Conservation (phyloP, 2,329 filamentous ascomycete species). For the Penicillium fuscoglaucum region DNA sequence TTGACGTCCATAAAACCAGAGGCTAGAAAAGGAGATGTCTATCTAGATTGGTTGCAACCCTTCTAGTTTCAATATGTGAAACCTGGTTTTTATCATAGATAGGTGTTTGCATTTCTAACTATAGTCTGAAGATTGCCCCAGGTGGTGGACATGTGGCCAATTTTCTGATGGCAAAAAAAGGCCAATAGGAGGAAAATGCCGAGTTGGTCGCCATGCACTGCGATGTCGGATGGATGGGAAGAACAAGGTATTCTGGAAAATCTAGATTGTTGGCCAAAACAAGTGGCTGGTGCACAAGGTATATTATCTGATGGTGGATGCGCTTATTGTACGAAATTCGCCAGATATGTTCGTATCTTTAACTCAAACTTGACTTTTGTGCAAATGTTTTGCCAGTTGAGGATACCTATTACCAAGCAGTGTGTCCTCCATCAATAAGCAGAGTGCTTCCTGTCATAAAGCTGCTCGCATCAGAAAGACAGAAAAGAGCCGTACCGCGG, state of each 20-base stretch:
- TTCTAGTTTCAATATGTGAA: neutral
- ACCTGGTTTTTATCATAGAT: neutral
- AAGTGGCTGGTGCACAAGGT: neutral
- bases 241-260: neutral
- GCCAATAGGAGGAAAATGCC: neutral
- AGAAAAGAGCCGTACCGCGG: constrained; percentile 66
- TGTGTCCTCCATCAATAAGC: constrained; percentile 70
- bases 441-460: constrained; percentile 72
- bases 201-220: neutral
- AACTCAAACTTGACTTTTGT: neutral
- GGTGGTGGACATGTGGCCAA: neutral
- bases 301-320: neutral
- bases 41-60: too few species aligned
- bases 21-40: too few species aligned
- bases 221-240: neutral
- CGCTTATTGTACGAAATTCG: neutral
- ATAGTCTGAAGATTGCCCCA: neutral
- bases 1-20: neutral
- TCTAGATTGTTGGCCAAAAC: neutral
- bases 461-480: constrained; percentile 65
- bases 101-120: neutral
- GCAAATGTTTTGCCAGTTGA: neutral
- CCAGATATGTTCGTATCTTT: neutral
- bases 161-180: neutral
- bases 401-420: constrained; percentile 40